Conservation (phyloP, 139 green algal species). For the Parachlorella kessleri region DNA sequence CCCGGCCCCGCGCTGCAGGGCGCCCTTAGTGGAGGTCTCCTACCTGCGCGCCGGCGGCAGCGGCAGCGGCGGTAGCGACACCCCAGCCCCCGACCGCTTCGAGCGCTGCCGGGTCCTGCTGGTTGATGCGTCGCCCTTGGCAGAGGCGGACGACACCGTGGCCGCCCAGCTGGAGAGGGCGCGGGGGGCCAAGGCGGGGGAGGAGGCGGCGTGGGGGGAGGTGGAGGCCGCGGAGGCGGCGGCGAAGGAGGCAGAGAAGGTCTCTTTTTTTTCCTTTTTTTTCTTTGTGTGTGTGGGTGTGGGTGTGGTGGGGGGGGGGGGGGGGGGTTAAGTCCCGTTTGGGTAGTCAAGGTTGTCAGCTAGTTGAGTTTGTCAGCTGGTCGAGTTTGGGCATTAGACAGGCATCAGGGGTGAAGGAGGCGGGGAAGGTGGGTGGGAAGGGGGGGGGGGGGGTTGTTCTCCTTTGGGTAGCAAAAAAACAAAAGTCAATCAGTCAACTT, state of each 20-base stretch:
- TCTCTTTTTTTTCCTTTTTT: no score
- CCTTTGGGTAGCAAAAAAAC: no score
- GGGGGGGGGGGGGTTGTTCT: no score
- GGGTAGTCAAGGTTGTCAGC: no score
- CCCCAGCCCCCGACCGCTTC: not conserved
- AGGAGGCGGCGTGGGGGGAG: slow-evolving; percentile 4
- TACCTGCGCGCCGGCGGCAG: not conserved
- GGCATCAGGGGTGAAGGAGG: not conserved
- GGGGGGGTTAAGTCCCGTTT: no score
- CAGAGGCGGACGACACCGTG: not conserved
- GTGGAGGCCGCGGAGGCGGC: slow-evolving; percentile 19
- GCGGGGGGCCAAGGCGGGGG: not conserved
- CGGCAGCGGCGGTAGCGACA: not conserved
- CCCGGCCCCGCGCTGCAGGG: not conserved
- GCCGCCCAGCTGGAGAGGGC: slow-evolving; percentile 17
- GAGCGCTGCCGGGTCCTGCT: not conserved
- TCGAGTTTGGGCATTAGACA: no score
- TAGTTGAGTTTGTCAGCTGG: no score
- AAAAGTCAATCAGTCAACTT: no score
- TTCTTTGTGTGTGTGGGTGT: no score
- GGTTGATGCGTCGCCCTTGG: not conserved
- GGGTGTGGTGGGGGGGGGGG: no score
- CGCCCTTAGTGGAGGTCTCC: not conserved
- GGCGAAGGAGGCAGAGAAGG: slow-evolving; percentile 17
- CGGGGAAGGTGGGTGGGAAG: not conserved